Percentiles rank a stretch among this genome's conserved stretches.
phyloP scores from a whole-genome alignment of 306 rosid genomes.

The Prosopis cineraria region DNA sequence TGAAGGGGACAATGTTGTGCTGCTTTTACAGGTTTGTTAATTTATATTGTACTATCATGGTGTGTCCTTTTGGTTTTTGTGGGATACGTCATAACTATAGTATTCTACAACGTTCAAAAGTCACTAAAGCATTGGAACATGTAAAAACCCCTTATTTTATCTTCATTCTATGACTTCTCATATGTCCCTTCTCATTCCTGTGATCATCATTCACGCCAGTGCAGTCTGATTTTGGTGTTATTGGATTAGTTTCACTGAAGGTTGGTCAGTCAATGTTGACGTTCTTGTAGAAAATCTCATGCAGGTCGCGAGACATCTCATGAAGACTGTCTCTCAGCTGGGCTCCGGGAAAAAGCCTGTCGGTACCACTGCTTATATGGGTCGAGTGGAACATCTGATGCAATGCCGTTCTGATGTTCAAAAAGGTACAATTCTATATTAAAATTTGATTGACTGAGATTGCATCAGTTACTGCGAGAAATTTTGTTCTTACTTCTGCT shows the following conservation, averaged over 20 bases:
- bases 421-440: constrained; percentile 47
- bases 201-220: background rate
- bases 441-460: background rate
- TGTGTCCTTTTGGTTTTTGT: constrained; percentile 17
- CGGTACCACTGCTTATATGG: constrained; percentile 90
- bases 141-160: background rate
- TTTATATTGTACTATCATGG: background rate
- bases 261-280: constrained; percentile 33
- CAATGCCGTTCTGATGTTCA: constrained; percentile 59
- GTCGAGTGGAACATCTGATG: constrained; percentile 63
- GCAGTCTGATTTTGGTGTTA: constrained; percentile 21
- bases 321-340: constrained; percentile 86
- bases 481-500: constrained; percentile 27
- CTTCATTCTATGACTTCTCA: constrained; percentile 1
- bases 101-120: background rate
- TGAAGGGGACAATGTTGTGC: constrained; percentile 94
- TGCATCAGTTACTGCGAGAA: constrained; percentile 17
- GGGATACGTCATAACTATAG: background rate
- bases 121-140: background rate
- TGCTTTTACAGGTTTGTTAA: constrained; percentile 81
- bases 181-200: background rate
- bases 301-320: constrained; percentile 93
- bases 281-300: constrained; percentile 25
- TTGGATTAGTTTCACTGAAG: background rate
- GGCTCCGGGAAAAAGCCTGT: constrained; percentile 78